Evolutionary conservation across 176 grass and related monocot genomes (phyloP), one percentile per base, ranked within the genome.

Genomic region (Pharus latifolius): DNA sequence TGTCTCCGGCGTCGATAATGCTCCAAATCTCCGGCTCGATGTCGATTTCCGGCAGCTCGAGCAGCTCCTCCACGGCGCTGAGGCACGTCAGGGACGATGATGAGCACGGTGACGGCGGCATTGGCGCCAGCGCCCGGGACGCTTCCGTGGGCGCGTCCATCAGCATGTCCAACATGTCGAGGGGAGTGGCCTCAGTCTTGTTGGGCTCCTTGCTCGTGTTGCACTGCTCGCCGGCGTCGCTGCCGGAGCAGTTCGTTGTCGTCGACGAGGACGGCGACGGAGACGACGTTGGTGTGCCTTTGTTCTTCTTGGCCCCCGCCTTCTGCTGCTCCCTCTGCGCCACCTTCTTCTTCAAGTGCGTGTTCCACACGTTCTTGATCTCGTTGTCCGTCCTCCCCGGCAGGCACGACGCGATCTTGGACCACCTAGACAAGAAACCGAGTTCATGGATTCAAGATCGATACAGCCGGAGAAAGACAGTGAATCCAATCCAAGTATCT

Each of bases 291-390:
- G 60, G 65, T 12, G 45, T 29, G n/a, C 17, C 17, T 24, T 73
- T 77, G 16, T 5, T 75, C 37, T 49, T 20, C 23, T 52, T 26
- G 10, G 17, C 24, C 16, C 20, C 55, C 5, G 24, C 30, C 65
- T 79, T 60, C 34, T 44, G 18, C 51, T 44, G 54, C 29, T 79
- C 63, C 25, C 59, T 65, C 24, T 48, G 65, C 42, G 66, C 42
- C 58, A 52, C 65, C 54, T 27, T 91, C 88, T 91, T 96, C 88
- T 96, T 96, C 46, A 96, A 75, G 85, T 91, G 83, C 15, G 92
- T 91, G 82, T 96, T 91, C 92, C 92, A 96, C 18, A 96, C 79
- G 74, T 96, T 96, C 82, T 96, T 96, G 79, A 96, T 96, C 84
- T 96, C 92, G 65, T 96, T 96, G 82, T 96, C 92, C 46, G 92